Base-by-base conservation (phyloP, 2,329 filamentous ascomycete genomes). In the Beauveria rudraprayagi region DNA sequence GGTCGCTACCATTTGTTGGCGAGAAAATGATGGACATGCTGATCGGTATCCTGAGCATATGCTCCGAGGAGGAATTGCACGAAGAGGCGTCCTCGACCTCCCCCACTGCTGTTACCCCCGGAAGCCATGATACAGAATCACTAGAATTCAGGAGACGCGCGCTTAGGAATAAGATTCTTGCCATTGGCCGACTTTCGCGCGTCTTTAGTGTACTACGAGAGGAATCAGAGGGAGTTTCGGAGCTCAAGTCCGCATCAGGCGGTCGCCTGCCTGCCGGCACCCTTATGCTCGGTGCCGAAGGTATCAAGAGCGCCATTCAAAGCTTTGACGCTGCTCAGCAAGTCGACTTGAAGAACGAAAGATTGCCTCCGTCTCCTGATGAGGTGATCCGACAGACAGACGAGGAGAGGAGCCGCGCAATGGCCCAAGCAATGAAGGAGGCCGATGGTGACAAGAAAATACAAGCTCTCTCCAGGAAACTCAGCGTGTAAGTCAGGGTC, bases 1-100 rank as follows among this genome's bases (percentile, higher is more conserved):
- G 94, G 94, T 99, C 94, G 37, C 81, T 99, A 63, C 94, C 94
- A 1, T 99, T 99, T 76, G 94, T 99, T 24, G 93, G 94, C 65
- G 94, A 99, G 77, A 99, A 99, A 83, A 92, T 99, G 71, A 97
- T 94, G 22, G 94, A 99, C 71, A 99, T 99, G 94, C 85, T 99
- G 66, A 97, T 99, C 72, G 93, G 92, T 47, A 99, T 99, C 70
- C 81, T 99, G 67, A 97, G 95, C 79, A 97, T 91, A 22, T 97
- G 92, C 80, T 97, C 93, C 22, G 96, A 99, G 76, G 94, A 99
- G 70, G 92, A 99, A 75, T 85, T 99, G 58, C 91, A 95, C 71
- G 92, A 97, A 60, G 89, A 89, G 3, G 88, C 89, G 2, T 85
- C 88, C 19, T 80, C 87, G 6, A 80, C 83, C 14, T 87, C 87